Conservation (phyloP, 805 yeast species). For the Nakazawaea ernobii region DNA sequence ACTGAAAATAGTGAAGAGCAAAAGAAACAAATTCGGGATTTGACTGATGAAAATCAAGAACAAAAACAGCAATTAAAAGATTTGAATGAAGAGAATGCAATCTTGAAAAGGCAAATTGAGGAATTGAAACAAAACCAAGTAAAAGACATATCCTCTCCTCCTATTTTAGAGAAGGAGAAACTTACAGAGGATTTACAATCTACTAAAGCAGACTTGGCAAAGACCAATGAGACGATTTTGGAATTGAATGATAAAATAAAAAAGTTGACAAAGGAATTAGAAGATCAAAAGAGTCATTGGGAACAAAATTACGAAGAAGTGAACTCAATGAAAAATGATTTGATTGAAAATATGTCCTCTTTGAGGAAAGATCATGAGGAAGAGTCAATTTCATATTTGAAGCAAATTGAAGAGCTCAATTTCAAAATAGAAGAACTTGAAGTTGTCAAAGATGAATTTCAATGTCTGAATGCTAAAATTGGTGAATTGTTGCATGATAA, state of each 20-base stretch:
- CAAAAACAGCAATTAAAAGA: slow-evolving; percentile 9
- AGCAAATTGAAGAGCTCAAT: slow-evolving; percentile 43
- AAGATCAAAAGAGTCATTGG: slow-evolving; percentile 11
- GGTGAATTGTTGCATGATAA: slow-evolving; percentile 18
- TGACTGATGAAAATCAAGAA: slow-evolving; percentile 15
- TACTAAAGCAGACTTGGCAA: background rate
- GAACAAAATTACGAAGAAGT: slow-evolving; percentile 19
- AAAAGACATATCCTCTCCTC: background rate
- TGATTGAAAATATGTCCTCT: slow-evolving; percentile 62
- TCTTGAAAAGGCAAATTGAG: slow-evolving; percentile 12
- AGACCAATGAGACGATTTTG: slow-evolving; percentile 1
- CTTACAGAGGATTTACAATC: slow-evolving; percentile 11
- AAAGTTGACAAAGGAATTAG: slow-evolving; percentile 15
- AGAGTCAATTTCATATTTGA: slow-evolving; percentile 45
- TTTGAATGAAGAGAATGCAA: slow-evolving; percentile 8
- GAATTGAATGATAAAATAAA: slow-evolving; percentile 8
- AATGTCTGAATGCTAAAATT: slow-evolving; percentile 36
- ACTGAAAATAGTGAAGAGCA: slow-evolving; percentile 3
- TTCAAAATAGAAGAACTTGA: slow-evolving; percentile 44
- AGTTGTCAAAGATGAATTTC: slow-evolving; percentile 35
- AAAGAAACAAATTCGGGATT: slow-evolving; percentile 18
- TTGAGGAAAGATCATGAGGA: slow-evolving; percentile 53
- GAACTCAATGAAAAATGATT: slow-evolving; percentile 48
- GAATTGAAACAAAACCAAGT: slow-evolving; percentile 7
- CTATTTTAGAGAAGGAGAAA: slow-evolving; percentile 10